A percentile compares a stretch with the other conserved stretches of the same genome.
Conservation (phyloP, 208 protist genomes). For the Trypanosoma platydactyli region DNA sequence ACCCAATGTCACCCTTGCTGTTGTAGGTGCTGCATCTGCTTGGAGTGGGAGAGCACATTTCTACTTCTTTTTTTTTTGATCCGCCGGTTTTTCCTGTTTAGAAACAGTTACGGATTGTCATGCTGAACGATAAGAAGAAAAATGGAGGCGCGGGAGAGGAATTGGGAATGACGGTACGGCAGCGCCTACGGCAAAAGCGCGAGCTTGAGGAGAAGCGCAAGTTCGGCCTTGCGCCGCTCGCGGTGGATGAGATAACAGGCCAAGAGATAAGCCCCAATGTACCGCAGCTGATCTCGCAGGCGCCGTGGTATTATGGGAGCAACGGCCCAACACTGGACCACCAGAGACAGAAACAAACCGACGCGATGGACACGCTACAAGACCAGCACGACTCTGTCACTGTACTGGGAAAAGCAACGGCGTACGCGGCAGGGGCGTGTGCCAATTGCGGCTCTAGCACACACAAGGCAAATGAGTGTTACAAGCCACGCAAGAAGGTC, state of each 20-base stretch:
- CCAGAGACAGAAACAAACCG: slow-evolving; percentile 61
- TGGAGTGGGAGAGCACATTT: background rate
- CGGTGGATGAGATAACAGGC: slow-evolving; percentile 73
- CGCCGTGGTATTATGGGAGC: slow-evolving; percentile 95
- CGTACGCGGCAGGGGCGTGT: slow-evolving; percentile 97
- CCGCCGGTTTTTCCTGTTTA: background rate
- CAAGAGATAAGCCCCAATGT: slow-evolving; percentile 98
- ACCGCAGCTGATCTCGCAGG: slow-evolving; percentile 96
- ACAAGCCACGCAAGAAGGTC: slow-evolving; percentile 85
- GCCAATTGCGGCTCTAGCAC: slow-evolving; percentile 98
- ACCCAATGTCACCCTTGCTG: too few species aligned
- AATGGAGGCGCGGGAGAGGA: slow-evolving; percentile 13
- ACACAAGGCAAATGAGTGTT: slow-evolving; percentile 96
- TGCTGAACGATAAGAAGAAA: slow-evolving; percentile 30
- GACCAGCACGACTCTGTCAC: slow-evolving; percentile 45
- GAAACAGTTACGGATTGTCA: background rate
- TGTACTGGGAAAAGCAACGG: slow-evolving; percentile 64
- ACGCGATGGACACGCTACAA: slow-evolving; percentile 33
- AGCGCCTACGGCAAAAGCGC: slow-evolving; percentile 69
- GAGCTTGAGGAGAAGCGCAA: slow-evolving; percentile 89
- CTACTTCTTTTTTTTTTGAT: background rate
- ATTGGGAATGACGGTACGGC: slow-evolving; percentile 50
- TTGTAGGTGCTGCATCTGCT: too few species aligned
- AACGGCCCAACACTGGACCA: slow-evolving; percentile 88
- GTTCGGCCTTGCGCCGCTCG: slow-evolving; percentile 82